phyloP scores from a whole-genome alignment of 2,329 filamentous ascomycete genomes.

The Coleophoma eucalyptorum region DNA sequence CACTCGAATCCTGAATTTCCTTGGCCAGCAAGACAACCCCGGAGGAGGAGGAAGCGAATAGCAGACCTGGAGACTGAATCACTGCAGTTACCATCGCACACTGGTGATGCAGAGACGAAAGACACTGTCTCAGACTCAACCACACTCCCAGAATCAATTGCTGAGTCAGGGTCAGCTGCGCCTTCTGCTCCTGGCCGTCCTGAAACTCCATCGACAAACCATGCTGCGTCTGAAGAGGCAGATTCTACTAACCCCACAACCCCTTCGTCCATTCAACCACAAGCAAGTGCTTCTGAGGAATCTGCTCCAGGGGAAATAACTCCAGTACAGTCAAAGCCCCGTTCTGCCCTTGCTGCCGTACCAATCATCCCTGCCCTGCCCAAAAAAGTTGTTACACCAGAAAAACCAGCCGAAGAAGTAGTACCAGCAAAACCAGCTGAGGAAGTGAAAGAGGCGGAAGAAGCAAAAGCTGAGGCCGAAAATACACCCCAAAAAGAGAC shows the following conservation, averaged over 20 bases:
- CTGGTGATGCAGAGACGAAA: too few species aligned
- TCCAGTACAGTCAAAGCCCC: conserved; percentile 17
- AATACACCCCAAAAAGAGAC: conserved; percentile 13
- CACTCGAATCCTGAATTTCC: conserved; percentile 44
- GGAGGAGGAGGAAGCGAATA: conserved; percentile 37
- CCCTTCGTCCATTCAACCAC: conserved; percentile 42
- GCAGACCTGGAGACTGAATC: conserved; percentile 16
- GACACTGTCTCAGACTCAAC: too few species aligned
- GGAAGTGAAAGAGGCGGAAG: not conserved
- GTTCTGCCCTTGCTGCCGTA: conserved; percentile 34
- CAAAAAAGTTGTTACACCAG: conserved; percentile 33
- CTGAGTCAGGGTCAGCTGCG: not conserved
- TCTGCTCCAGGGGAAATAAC: conserved; percentile 17
- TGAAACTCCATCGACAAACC: conserved; percentile 40
- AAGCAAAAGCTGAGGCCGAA: not conserved
- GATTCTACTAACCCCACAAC: conserved; percentile 47
- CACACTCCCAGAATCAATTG: too few species aligned
- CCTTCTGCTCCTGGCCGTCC: conserved; percentile 38
- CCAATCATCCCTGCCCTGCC: conserved; percentile 43
- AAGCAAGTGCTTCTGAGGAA: conserved; percentile 5
- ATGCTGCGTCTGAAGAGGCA: conserved; percentile 31
- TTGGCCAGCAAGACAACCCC: conserved; percentile 42
- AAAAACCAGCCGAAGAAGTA: conserved; percentile 9
- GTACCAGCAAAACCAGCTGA: conserved; percentile 9
- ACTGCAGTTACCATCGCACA: conserved; percentile 8